A percentile compares a stretch with the other conserved stretches of the same genome.
Conservation (phyloP, 805 yeast species). For the Yueomyces sinensis region DNA sequence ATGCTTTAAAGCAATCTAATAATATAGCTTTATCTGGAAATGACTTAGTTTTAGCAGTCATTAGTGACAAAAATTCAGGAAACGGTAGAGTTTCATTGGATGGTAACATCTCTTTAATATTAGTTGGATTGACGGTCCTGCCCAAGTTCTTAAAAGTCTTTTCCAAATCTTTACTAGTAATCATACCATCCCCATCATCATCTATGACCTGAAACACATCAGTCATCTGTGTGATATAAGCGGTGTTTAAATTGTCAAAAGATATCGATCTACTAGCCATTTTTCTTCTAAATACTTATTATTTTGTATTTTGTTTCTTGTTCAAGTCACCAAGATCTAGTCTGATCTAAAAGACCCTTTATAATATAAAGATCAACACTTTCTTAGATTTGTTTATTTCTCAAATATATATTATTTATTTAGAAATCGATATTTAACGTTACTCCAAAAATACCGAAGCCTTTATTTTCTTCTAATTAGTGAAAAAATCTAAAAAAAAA, state of each 20-base stretch:
- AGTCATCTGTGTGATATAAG: conserved; percentile 51
- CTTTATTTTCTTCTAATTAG: too few relatives aligned
- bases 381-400: too few relatives aligned
- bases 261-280: conserved; percentile 18
- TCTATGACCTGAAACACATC: conserved; percentile 74
- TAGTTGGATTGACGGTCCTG: conserved; percentile 28
- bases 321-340: too few relatives aligned
- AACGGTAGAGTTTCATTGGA: conserved; percentile 33
- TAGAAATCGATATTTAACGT: too few relatives aligned
- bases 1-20: conserved; percentile 43
- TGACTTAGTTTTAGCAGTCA: conserved; percentile 41
- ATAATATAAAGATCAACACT: too few relatives aligned
- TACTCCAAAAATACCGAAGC: too few relatives aligned
- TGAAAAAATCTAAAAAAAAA: too few relatives aligned
- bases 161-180: conserved; percentile 42
- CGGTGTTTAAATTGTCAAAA: conserved; percentile 37
- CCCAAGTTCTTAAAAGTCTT: conserved; percentile 42
- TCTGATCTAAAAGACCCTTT: too few relatives aligned
- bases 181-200: conserved; percentile 62
- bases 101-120: conserved; percentile 38
- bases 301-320: too few relatives aligned
- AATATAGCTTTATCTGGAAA: conserved; percentile 42
- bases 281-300: too few relatives aligned
- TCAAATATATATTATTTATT: too few relatives aligned
- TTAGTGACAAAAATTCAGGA: conserved; percentile 48